These are phyloP conservation scores for Cucurbita maxima DNA, from an alignment of 306 rosid genomes.

Conservation along the genomic window DNA sequence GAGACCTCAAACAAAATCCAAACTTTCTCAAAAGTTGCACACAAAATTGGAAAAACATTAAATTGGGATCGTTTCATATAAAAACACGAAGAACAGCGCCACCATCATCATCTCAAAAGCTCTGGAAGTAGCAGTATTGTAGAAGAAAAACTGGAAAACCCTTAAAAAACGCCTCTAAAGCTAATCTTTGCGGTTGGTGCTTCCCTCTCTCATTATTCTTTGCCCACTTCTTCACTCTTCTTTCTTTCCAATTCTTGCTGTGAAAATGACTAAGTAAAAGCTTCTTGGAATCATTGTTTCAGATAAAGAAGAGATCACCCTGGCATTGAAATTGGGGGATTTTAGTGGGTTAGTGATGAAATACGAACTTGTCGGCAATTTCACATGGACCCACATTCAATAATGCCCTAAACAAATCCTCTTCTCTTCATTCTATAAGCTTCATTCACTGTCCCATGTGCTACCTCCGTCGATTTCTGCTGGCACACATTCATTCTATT, in stretches of 20 bases:
- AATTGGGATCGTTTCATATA: not conserved
- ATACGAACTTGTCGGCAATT: conserved; percentile 22
- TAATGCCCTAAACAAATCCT: conserved; percentile 19
- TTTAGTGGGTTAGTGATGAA: conserved; percentile 3
- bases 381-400: conserved; percentile 44
- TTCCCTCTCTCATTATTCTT: conserved; percentile 34
- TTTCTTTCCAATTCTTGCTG: not conserved
- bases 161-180: not conserved
- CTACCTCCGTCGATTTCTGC: conserved; percentile 20
- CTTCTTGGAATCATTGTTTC: conserved; percentile 9
- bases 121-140: not conserved
- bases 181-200: conserved; percentile 19
- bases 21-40: not conserved
- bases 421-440: conserved; percentile 7
- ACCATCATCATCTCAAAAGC: not conserved
- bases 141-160: conserved; percentile 8
- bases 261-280: conserved; percentile 27
- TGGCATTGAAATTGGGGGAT: not conserved
- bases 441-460: conserved; percentile 38
- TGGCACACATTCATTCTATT: conserved; percentile 9
- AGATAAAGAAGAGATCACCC: not conserved
- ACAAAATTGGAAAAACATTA: not conserved
- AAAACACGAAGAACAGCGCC: not conserved
- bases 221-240: conserved; percentile 25
- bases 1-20: not conserved